phyloP scores from a whole-genome alignment of 495 filamentous ascomycete species.

The Lasiosphaeria hispida region DNA sequence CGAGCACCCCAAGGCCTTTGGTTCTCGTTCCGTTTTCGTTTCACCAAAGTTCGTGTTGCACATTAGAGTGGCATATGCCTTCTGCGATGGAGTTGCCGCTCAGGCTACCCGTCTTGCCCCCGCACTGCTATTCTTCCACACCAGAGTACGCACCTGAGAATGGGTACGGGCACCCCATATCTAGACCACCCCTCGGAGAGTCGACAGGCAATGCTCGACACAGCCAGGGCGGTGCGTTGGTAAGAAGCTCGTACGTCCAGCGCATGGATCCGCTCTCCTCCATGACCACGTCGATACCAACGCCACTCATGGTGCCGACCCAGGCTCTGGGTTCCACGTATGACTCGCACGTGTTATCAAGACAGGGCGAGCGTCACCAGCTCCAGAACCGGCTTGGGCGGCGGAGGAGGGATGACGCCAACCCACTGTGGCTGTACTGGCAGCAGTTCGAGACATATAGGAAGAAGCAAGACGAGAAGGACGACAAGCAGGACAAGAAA shows the following conservation, averaged over 20 bases:
- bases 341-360: conserved; percentile 24
- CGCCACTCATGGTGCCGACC: conserved; percentile 42
- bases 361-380: conserved; percentile 23
- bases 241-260: not conserved
- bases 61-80: conserved; percentile 8
- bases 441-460: conserved; percentile 65
- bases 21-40: conserved; percentile 53
- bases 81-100: conserved; percentile 27
- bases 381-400: conserved; percentile 13
- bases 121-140: conserved; percentile 30
- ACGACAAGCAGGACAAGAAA: conserved; percentile 48
- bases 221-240: not conserved
- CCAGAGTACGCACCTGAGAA: conserved; percentile 18
- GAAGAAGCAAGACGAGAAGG: conserved; percentile 59
- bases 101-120: conserved; percentile 24
- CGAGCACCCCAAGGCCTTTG: conserved; percentile 60
- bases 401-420: conserved; percentile 33
- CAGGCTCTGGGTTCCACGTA: conserved; percentile 41
- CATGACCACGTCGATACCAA: conserved; percentile 35
- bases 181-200: conserved; percentile 47
- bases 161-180: conserved; percentile 20
- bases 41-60: conserved; percentile 15
- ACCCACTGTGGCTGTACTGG: conserved; percentile 49
- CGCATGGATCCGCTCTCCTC: conserved; percentile 32
- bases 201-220: conserved; percentile 50